phyloP scores from a whole-genome alignment of 306 rosid species.

The Dryas drummondii region DNA sequence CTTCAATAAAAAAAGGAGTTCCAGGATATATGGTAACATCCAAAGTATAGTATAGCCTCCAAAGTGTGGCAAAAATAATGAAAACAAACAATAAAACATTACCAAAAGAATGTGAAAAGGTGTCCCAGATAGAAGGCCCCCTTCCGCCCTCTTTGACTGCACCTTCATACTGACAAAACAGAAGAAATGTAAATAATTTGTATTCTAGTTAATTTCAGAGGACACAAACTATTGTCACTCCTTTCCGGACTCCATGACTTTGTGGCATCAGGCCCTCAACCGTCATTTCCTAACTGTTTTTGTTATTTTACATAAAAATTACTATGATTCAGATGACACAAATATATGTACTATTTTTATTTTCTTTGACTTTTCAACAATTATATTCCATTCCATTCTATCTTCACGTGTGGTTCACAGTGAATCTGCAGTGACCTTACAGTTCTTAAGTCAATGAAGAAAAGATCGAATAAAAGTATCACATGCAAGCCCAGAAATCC shows the following conservation, averaged over 20 bases:
- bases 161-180: slow-evolving; percentile 69
- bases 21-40: background rate
- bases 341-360: background rate
- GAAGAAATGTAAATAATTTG: background rate
- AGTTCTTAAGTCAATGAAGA: background rate
- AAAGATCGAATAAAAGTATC: background rate
- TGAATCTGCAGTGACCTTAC: too few species aligned
- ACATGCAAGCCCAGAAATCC: background rate
- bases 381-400: background rate
- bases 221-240: background rate
- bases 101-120: slow-evolving; percentile 71
- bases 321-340: background rate
- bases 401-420: background rate
- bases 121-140: slow-evolving; percentile 82
- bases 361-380: background rate
- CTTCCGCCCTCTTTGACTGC: slow-evolving; percentile 79
- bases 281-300: background rate
- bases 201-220: too few species aligned
- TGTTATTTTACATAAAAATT: too few species aligned
- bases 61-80: background rate
- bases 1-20: too few species aligned
- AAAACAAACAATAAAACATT: background rate
- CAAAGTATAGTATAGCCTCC: background rate
- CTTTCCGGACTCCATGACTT: background rate
- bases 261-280: background rate